Evolutionary conservation across 441 rosid genomes (phyloP).

Genomic region (Erodium texanum): DNA sequence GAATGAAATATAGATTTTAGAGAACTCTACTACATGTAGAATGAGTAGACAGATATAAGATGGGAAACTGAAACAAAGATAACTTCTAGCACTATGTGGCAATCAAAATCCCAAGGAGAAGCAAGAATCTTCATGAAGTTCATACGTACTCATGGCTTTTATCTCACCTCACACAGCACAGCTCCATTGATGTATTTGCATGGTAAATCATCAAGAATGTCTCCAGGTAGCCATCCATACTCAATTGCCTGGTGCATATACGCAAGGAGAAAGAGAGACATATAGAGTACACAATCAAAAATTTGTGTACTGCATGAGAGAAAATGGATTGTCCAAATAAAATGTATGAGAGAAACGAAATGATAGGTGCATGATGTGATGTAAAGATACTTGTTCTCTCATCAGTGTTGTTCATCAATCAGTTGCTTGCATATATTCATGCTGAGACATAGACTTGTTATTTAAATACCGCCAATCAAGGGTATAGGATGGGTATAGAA

Average conservation of each 20-base stretch:
- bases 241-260: slow-evolving; percentile 25
- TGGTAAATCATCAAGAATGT: slow-evolving; percentile 18
- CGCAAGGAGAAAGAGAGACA: neutral
- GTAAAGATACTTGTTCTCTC: neutral
- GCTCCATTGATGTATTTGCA: slow-evolving; percentile 28
- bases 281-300: neutral
- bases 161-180: slow-evolving; percentile 30
- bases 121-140: neutral
- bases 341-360: neutral
- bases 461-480: neutral
- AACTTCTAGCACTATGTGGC: neutral
- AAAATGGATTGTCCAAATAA: neutral
- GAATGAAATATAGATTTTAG: neutral
- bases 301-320: slow-evolving; percentile 1
- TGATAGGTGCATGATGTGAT: no score
- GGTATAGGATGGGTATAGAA: neutral
- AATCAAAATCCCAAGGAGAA: neutral
- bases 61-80: slow-evolving; percentile 1
- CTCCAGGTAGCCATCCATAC: slow-evolving; percentile 25
- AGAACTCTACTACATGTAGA: neutral
- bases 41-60: slow-evolving; percentile 1
- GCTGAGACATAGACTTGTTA: neutral
- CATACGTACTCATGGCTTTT: slow-evolving; percentile 4
- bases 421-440: neutral
- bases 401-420: neutral